Conservation (phyloP, 1,284 basidiomycete genomes). For the Pseudozyma tsukubaensis region DNA sequence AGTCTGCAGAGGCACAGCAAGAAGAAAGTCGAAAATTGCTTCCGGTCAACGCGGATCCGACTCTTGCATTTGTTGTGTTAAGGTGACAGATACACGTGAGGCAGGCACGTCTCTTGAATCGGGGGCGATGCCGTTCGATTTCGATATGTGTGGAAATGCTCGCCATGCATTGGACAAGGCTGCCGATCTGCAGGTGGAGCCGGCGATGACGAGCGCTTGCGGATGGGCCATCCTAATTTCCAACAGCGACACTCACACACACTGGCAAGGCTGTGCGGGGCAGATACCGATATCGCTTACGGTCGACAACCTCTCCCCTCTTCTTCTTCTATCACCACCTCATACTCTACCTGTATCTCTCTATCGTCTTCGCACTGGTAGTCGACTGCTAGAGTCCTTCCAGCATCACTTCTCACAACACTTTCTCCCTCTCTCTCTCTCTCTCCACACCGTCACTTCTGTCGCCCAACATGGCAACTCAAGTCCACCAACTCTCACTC, state of each 20-base stretch:
- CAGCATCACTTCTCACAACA: conserved; percentile 2
- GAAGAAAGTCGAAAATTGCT: conserved; percentile 33
- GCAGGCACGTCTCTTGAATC: neutral
- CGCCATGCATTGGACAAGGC: too few relatives aligned
- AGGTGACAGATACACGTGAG: neutral
- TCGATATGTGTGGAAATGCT: neutral
- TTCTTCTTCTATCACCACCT: neutral
- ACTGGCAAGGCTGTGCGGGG: conserved; percentile 19
- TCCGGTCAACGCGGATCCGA: conserved; percentile 25
- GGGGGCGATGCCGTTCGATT: neutral
- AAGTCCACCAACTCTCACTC: conserved; percentile 76
- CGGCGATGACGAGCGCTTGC: conserved; percentile 29
- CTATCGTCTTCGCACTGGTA: conserved; percentile 13
- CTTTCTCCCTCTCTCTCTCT: neutral
- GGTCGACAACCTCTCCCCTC: neutral
- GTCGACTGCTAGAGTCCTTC: conserved; percentile 62
- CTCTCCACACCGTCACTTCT: neutral
- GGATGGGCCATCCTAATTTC: conserved; percentile 18
- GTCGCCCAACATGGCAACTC: conserved; percentile 47
- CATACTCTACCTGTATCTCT: neutral
- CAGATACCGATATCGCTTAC: conserved; percentile 1
- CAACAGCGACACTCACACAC: neutral
- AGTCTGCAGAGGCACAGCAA: neutral
- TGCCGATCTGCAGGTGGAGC: neutral
- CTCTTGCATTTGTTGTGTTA: conserved; percentile 5